Evolutionary conservation across 2,329 filamentous ascomycete genomes (phyloP).

Genomic region (Fusarium heterosporum): DNA sequence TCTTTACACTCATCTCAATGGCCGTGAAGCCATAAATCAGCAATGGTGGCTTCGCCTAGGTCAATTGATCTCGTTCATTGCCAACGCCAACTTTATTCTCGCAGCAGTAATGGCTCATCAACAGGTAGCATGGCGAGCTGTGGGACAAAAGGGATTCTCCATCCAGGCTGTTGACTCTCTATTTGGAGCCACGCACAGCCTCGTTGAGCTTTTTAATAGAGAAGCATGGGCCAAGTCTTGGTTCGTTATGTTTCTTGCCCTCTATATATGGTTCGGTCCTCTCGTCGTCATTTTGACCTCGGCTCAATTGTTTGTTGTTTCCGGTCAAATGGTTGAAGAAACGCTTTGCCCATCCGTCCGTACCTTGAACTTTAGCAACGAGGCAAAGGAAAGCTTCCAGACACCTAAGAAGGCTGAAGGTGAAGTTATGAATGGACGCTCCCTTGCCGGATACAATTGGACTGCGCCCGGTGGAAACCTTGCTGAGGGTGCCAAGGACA

Average conservation of each 20-base stretch:
- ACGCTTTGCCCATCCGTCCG: conserved; percentile 30
- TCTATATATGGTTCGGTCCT: conserved; percentile 40
- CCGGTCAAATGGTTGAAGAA: conserved; percentile 3
- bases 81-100: conserved; percentile 31
- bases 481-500: background rate
- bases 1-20: conserved; percentile 18
- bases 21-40: conserved; percentile 20
- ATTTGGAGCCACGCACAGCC: conserved; percentile 31
- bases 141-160: conserved; percentile 16
- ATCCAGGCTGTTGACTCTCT: conserved; percentile 35
- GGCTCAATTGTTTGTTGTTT: conserved; percentile 26
- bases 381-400: conserved; percentile 22
- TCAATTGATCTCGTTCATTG: conserved; percentile 22
- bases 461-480: conserved; percentile 12
- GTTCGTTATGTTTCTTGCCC: conserved; percentile 40
- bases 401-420: conserved; percentile 1
- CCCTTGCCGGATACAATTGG: conserved; percentile 34
- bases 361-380: conserved; percentile 41
- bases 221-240: conserved; percentile 41
- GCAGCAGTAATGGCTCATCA: conserved; percentile 28
- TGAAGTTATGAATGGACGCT: conserved; percentile 24
- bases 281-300: conserved; percentile 39
- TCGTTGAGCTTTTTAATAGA: conserved; percentile 28
- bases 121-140: conserved; percentile 29
- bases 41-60: conserved; percentile 30